These are phyloP conservation scores for Achlya hypogyna DNA, from an alignment of 352 stramenopile genomes.

Conservation along the genomic window DNA sequence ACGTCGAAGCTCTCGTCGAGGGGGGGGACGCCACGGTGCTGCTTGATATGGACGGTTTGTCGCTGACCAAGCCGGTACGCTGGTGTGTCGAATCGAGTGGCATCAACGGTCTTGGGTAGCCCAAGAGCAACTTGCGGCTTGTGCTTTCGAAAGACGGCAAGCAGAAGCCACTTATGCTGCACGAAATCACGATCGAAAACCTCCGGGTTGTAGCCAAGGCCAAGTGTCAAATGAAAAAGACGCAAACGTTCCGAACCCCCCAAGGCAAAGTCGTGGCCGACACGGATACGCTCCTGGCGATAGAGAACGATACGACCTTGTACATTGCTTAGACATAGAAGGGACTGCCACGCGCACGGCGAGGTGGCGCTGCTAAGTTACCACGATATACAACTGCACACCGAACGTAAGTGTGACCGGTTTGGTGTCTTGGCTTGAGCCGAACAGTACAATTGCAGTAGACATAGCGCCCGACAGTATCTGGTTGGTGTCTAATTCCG, in stretches of 20 bases:
- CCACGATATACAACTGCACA: background rate
- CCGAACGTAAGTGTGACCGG: too few species aligned
- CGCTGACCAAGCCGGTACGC: background rate
- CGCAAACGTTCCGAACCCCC: constrained; percentile 2
- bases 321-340: constrained; percentile 15
- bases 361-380: background rate
- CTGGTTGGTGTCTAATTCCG: too few species aligned
- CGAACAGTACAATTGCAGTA: too few species aligned
- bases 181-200: background rate
- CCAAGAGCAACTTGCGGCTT: background rate
- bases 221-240: constrained; percentile 15
- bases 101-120: background rate
- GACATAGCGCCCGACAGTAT: too few species aligned
- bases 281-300: background rate
- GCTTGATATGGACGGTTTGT: background rate
- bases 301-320: constrained; percentile 9
- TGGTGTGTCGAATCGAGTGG: too few species aligned
- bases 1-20: constrained; percentile 38
- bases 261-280: background rate
- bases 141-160: background rate
- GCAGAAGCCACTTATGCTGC: background rate
- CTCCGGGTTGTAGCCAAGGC: background rate
- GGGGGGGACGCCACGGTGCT: background rate
- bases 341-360: background rate
- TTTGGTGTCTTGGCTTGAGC: too few species aligned